Base-by-base conservation (phyloP, 495 filamentous ascomycete genomes). In the Talaromyces liani region DNA sequence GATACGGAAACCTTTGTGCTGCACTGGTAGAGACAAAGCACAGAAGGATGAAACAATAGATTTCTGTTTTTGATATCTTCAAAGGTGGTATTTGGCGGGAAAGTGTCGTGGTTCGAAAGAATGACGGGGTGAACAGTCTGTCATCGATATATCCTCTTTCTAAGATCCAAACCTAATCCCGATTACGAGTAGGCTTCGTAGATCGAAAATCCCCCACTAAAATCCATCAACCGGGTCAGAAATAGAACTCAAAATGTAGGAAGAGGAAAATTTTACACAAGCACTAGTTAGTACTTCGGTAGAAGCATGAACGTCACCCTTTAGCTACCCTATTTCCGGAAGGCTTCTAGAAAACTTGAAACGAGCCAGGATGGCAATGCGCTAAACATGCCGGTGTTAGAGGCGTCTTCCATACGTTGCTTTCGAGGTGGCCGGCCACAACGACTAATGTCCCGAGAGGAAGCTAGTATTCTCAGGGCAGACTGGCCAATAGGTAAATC, bases 311-410 rank as follows among this genome's bases (percentile, higher is more conserved):
- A 58, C 29, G 56, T 58, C 56, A 36, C 56, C 8, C 9, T 27
- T 22, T 20, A 58, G 18, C 60, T 54, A 39, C 41, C 8, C 41
- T 49, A 7, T 62, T 62, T 49, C 18, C 29, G 45, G 45, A 53
- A 62, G 45, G 45, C 25, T 62, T 53, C 45, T 51, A 53, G 45
- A 62, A 62, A 62, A 54, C 45, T 27, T 25, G 60, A 51, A 62
- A 62, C 60, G 25, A 33, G 24, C 39, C 1, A 45, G 60, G 31
- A 24, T 10, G 41, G 60, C 41, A 62, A 29, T 24, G 10, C 60
- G 60, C 39, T 62, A 53, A 4, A 29, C 6, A 8, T 25, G 14
- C 24, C 39, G 22, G 22, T 45, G 22, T 16, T 36, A 10, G 58
- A 39, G 20, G 31, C 12, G 34, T 59, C 29, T 36, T 16, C 16